phyloP scores from a whole-genome alignment of 2,329 filamentous ascomycete species.

The Immersiporthe knoxdaviesiana region DNA sequence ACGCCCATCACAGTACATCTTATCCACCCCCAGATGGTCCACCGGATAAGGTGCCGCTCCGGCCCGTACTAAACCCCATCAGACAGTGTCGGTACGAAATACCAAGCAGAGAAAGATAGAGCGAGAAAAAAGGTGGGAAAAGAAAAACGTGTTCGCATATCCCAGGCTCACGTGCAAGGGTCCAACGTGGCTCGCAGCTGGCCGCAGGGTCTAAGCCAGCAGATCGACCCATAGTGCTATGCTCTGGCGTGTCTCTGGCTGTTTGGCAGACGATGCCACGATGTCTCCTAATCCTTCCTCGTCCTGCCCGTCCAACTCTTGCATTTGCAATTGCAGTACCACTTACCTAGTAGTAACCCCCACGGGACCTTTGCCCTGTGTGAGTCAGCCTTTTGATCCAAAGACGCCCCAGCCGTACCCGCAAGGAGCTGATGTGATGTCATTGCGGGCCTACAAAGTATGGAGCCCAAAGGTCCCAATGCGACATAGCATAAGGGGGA shows the following conservation, averaged over 20 bases:
- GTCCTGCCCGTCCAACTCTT: not conserved
- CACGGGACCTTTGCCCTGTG: not conserved
- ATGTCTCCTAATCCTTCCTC: not conserved
- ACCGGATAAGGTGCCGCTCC: conserved; percentile 22
- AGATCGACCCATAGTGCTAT: not conserved
- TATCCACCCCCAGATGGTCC: conserved; percentile 11
- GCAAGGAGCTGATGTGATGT: not conserved
- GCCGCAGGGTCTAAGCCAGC: not conserved
- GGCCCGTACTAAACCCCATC: conserved; percentile 7
- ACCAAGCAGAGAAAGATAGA: not conserved
- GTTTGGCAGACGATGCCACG: not conserved
- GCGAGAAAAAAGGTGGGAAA: not conserved
- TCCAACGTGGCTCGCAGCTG: not conserved
- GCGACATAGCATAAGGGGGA: not conserved
- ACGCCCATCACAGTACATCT: not conserved
- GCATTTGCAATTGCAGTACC: not conserved
- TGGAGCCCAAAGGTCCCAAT: not conserved
- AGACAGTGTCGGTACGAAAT: not conserved
- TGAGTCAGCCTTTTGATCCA: not conserved
- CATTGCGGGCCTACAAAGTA: not conserved
- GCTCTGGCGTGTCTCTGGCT: too few relatives aligned
- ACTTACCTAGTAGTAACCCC: too few relatives aligned
- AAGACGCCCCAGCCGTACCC: not conserved
- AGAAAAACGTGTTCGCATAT: not conserved
- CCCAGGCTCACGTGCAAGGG: not conserved